Conservation (phyloP, 257 asterid genomes). For the Capsicum rhomboideum region DNA sequence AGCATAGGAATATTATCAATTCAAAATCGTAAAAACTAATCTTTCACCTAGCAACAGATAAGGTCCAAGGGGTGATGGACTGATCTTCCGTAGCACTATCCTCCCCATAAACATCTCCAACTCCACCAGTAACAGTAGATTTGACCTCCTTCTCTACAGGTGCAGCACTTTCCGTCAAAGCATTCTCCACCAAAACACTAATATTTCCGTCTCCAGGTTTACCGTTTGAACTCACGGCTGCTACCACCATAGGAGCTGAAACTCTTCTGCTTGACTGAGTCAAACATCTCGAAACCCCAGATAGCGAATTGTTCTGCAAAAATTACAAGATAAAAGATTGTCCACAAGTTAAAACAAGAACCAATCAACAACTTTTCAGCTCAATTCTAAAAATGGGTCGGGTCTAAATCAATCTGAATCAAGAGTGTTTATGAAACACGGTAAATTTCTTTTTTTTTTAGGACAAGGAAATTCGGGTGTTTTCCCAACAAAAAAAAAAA, state of each 20-base stretch:
- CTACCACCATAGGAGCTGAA: constrained; percentile 39
- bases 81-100: constrained; percentile 47
- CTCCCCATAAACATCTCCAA: constrained; percentile 39
- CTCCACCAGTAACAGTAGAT: constrained; percentile 33
- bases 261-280: constrained; percentile 42
- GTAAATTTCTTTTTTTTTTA: background rate
- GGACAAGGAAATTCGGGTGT: background rate
- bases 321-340: background rate
- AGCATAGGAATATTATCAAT: constrained; percentile 23
- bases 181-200: constrained; percentile 39
- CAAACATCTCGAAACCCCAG: constrained; percentile 53
- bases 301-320: constrained; percentile 59
- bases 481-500: no score
- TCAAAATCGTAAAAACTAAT: background rate
- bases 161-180: constrained; percentile 24
- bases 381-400: background rate
- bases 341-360: background rate
- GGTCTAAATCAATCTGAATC: background rate
- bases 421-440: background rate
- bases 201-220: constrained; percentile 59
- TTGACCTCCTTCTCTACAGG: constrained; percentile 19
- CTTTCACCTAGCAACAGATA: constrained; percentile 50
- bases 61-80: constrained; percentile 39
- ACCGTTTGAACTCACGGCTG: constrained; percentile 66
- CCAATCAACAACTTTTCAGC: background rate